phyloP scores from a whole-genome alignment of 75 land plant genomes.

The Selaginella tamariscina region DNA sequence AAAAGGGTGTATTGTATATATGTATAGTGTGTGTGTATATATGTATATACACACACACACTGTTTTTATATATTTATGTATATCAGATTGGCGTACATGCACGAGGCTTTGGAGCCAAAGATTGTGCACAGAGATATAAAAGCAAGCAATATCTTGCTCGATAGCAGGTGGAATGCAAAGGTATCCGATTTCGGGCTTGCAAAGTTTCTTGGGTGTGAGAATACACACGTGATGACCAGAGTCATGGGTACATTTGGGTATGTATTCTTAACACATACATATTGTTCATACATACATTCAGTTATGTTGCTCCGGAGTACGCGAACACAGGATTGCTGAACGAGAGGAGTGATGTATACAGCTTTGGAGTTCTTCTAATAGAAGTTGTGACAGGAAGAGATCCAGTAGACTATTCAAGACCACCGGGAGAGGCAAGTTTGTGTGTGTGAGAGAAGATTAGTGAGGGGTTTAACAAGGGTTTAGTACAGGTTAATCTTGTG shows the following conservation, averaged over 20 bases:
- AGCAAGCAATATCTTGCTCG: conserved; percentile 56
- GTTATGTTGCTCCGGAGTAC: conserved; percentile 87
- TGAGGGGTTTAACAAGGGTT: neutral
- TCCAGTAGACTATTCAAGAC: conserved; percentile 72
- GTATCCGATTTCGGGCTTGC: conserved; percentile 19
- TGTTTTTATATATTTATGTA: neutral
- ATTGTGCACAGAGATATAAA: conserved; percentile 64
- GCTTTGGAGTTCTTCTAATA: conserved; percentile 84
- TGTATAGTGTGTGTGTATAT: neutral
- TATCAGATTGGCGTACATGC: conserved; percentile 2
- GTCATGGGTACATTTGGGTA: conserved; percentile 14
- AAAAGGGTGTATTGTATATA: conserved; percentile 36
- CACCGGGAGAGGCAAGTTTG: conserved; percentile 53
- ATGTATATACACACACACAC: neutral
- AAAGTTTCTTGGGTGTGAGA: conserved; percentile 5
- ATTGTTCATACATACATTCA: conserved; percentile 20
- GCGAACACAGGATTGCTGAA: conserved; percentile 84
- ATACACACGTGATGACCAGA: neutral
- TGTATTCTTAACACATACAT: too few species aligned
- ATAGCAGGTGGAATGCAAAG: conserved; percentile 48
- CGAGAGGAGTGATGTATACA: conserved; percentile 79
- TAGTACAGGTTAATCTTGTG: conserved; percentile 4
- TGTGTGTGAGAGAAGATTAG: neutral
- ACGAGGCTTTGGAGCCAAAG: conserved; percentile 45
- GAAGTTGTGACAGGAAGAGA: conserved; percentile 73